Evolutionary conservation across 169 alveolate species (phyloP).

Genomic region (Plasmodium fragile): DNA sequence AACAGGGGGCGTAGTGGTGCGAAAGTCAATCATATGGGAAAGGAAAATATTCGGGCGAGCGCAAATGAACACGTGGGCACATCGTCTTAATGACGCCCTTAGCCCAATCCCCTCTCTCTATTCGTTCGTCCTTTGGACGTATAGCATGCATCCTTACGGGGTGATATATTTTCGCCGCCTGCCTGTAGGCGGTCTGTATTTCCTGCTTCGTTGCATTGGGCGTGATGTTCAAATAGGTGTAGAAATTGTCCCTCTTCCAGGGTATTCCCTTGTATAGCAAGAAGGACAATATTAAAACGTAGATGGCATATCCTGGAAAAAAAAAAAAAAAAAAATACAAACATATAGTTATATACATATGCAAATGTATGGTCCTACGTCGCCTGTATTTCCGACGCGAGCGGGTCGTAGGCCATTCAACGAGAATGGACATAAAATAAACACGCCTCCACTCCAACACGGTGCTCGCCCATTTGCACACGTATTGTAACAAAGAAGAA

Average conservation of each 20-base stretch:
- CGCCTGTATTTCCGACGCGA: neutral
- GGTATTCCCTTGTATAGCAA: constrained; percentile 70
- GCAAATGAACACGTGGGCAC: neutral
- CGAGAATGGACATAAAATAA: neutral
- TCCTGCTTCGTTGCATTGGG: constrained; percentile 76
- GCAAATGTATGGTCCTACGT: neutral
- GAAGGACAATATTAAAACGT: constrained; percentile 52
- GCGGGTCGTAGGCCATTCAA: too few species aligned
- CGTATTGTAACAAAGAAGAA: neutral
- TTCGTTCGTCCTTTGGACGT: neutral
- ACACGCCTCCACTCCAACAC: neutral
- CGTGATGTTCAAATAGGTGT: constrained; percentile 37
- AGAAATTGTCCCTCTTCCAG: constrained; percentile 69
- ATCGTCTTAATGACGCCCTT: neutral
- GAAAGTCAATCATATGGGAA: neutral
- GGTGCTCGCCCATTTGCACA: neutral
- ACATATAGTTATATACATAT: neutral
- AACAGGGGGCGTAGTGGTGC: neutral
- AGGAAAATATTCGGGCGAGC: neutral
- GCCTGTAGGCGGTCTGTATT: constrained; percentile 75
- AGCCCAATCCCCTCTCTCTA: neutral
- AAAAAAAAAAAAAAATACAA: neutral
- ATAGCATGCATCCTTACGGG: constrained; percentile 29
- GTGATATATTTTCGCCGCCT: constrained; percentile 72
- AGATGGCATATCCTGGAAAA: constrained; percentile 33